Percentiles rank a stretch among this genome's conserved stretches.
phyloP scores from a whole-genome alignment of 2,329 filamentous ascomycete species.

The Metarhizium humberi region DNA sequence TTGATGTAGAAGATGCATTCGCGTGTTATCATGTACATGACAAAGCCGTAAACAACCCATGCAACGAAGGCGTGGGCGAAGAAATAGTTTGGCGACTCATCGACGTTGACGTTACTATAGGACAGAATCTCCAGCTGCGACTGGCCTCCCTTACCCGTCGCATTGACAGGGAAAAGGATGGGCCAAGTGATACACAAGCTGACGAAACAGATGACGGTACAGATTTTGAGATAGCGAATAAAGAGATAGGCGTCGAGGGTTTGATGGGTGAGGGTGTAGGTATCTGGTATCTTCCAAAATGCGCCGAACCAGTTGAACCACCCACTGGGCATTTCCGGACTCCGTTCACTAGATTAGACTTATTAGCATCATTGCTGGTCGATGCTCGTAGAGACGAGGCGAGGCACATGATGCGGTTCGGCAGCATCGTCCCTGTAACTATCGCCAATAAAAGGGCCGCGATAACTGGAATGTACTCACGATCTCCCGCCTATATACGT shows the following conservation, averaged over 20 bases:
- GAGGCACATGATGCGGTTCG: background rate
- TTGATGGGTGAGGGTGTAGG: conserved; percentile 75
- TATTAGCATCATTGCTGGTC: background rate
- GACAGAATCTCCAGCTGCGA: conserved; percentile 48
- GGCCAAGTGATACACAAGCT: conserved; percentile 80
- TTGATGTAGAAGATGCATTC: conserved; percentile 93
- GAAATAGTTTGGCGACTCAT: conserved; percentile 52
- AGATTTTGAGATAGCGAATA: conserved; percentile 73
- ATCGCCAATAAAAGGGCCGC: no score
- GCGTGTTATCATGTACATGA: conserved; percentile 81
- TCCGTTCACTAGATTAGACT: conserved; percentile 36
- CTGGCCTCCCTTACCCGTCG: conserved; percentile 60
- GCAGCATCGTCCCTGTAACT: background rate
- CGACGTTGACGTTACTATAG: conserved; percentile 33
- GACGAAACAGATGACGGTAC: conserved; percentile 68
- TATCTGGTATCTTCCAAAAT: conserved; percentile 59
- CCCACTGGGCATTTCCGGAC: conserved; percentile 44
- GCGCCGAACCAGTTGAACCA: conserved; percentile 52
- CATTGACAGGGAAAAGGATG: conserved; percentile 74
- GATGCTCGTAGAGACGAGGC: background rate
- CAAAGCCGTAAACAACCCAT: conserved; percentile 77
- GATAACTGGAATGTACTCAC: conserved; percentile 24
- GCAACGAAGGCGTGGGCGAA: conserved; percentile 76
- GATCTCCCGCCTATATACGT: conserved; percentile 39
- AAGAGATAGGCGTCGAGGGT: conserved; percentile 85